Evolutionary conservation across 257 asterid genomes (phyloP).

Genomic region (Solanum sejunctum): DNA sequence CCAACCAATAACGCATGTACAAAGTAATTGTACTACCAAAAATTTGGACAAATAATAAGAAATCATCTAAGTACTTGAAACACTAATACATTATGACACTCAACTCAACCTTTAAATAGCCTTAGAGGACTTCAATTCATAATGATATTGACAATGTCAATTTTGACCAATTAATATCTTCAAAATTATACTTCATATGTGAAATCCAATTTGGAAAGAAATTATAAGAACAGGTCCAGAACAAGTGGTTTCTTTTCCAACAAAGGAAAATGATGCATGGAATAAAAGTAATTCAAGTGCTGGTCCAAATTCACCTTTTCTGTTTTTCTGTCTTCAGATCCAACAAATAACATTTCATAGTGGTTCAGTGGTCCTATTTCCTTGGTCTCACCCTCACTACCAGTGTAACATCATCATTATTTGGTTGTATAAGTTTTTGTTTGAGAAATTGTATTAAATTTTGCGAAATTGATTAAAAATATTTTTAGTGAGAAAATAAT

Average conservation of each 20-base stretch:
- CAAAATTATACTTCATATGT: not conserved
- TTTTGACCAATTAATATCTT: not conserved
- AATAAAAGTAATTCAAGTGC: not conserved
- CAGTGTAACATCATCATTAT: not conserved
- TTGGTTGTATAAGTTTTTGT: constrained; percentile 1
- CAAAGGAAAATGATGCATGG: not conserved
- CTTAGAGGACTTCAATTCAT: not conserved
- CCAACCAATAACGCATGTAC: not conserved
- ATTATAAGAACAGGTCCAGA: not conserved
- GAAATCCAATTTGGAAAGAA: not conserved
- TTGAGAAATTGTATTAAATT: no score
- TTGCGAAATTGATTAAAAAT: no score
- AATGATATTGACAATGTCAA: not conserved
- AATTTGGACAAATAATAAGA: not conserved
- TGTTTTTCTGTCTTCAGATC: constrained; percentile 37
- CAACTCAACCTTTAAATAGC: not conserved
- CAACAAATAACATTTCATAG: constrained; percentile 41
- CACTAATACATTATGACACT: not conserved
- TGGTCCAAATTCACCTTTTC: constrained; percentile 1
- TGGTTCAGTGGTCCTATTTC: constrained; percentile 34
- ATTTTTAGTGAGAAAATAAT: no score
- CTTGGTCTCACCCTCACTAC: not conserved
- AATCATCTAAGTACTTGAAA: not conserved
- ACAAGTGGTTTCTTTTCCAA: not conserved
- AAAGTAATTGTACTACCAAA: no score